Conservation (phyloP, 139 green algal genomes). For the Eudorina sp. region DNA sequence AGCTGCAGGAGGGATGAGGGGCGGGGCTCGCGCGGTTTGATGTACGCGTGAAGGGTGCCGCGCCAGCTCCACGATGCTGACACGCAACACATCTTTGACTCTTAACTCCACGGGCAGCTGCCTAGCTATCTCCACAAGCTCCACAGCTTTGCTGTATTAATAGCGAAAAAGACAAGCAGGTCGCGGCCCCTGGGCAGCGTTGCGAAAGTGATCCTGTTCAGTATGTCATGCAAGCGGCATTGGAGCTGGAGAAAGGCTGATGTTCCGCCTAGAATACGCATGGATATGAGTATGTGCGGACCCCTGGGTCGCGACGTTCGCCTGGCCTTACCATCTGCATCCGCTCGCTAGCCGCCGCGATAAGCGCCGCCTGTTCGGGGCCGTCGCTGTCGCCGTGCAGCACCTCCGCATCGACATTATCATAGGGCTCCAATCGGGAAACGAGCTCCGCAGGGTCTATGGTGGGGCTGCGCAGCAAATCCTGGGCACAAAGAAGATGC, state of each 20-base stretch:
- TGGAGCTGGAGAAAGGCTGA: no score
- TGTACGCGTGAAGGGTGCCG: no score
- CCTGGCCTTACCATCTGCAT: conserved; percentile 21
- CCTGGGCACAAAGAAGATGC: background rate
- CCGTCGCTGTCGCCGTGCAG: conserved; percentile 11
- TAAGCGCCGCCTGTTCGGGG: conserved; percentile 22
- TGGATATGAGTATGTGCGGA: no score
- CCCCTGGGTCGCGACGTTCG: no score
- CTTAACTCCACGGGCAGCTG: no score
- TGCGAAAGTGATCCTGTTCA: no score
- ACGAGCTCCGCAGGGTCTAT: conserved; percentile 34
- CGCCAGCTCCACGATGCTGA: no score
- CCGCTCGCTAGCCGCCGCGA: background rate
- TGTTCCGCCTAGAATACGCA: no score
- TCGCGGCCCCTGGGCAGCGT: no score
- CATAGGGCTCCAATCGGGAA: conserved; percentile 10
- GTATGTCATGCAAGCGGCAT: no score
- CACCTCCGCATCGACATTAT: background rate
- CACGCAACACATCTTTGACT: no score
- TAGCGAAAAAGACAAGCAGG: background rate
- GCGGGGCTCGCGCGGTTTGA: background rate
- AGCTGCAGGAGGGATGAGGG: conserved; percentile 14
- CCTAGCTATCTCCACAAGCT: background rate
- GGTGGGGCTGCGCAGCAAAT: background rate
- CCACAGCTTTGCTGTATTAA: background rate